Percentiles rank a stretch among this genome's conserved stretches.
Conservation (phyloP, 2,329 filamentous ascomycete species). For the Fusarium mangiferae region DNA sequence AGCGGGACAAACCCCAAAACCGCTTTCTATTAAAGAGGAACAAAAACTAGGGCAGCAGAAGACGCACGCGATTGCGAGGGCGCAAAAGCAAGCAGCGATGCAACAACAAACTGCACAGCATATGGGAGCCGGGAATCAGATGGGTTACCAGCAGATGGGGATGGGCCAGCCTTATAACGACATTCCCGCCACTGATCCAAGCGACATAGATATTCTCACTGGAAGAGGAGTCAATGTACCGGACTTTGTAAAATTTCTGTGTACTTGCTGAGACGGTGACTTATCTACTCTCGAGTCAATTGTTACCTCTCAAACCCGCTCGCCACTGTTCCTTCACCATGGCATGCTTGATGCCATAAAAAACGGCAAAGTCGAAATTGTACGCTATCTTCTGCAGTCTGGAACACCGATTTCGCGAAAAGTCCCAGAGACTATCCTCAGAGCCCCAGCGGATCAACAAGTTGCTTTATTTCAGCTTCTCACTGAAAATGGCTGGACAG, state of each 20-base stretch:
- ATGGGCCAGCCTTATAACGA: background rate
- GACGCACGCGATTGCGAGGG: background rate
- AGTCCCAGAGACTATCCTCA: slow-evolving; percentile 5
- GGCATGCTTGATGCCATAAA: background rate
- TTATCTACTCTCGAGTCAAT: background rate
- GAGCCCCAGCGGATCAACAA: slow-evolving; percentile 2
- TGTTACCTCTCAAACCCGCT: background rate
- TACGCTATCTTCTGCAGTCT: slow-evolving; percentile 7
- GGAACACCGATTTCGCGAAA: slow-evolving; percentile 27
- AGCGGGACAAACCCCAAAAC: background rate
- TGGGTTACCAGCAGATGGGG: background rate
- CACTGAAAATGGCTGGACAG: slow-evolving; percentile 18
- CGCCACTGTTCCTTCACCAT: background rate
- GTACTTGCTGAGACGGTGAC: slow-evolving; percentile 15
- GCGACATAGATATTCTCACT: background rate
- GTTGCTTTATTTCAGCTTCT: slow-evolving; percentile 22
- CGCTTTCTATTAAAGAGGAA: background rate
- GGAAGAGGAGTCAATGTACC: background rate
- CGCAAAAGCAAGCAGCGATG: background rate
- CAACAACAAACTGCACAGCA: background rate
- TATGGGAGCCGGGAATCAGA: background rate
- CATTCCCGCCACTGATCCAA: background rate
- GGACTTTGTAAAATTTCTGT: background rate
- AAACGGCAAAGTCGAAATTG: slow-evolving; percentile 17
- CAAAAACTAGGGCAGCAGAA: background rate